These are phyloP conservation scores for Penicillium dipodomyicola DNA, from an alignment of 495 filamentous ascomycete species.

Conservation along the genomic window DNA sequence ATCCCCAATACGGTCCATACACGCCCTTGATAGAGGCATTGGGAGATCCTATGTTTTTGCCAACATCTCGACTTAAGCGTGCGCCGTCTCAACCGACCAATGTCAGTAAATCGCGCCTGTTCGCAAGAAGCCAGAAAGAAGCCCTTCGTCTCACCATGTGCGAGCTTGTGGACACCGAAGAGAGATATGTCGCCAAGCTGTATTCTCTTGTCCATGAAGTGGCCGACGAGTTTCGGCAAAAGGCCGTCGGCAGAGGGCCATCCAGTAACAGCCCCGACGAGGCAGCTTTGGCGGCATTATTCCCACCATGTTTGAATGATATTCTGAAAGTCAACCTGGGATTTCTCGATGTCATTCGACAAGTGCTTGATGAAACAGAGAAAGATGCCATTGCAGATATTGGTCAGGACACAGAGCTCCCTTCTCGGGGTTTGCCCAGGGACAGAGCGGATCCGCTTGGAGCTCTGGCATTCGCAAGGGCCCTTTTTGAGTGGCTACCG, in stretches of 20 bases:
- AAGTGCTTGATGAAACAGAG: conserved; percentile 79
- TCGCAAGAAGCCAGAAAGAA: conserved; percentile 78
- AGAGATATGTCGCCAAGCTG: conserved; percentile 84
- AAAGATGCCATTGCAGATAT: conserved; percentile 71
- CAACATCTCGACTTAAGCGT: conserved; percentile 80
- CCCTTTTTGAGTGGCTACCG: conserved; percentile 85
- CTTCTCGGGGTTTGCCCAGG: conserved; percentile 36
- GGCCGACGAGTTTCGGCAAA: conserved; percentile 67
- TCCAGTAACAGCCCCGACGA: conserved; percentile 71
- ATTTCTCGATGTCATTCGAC: conserved; percentile 72
- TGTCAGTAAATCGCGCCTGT: conserved; percentile 66
- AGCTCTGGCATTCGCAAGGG: conserved; percentile 67
- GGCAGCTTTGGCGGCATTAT: conserved; percentile 69
- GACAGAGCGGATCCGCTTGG: conserved; percentile 69
- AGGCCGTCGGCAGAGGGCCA: conserved; percentile 54
- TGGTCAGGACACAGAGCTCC: conserved; percentile 51
- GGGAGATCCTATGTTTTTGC: conserved; percentile 79
- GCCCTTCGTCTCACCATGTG: conserved; percentile 83
- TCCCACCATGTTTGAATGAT: conserved; percentile 71
- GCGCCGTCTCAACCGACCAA: conserved; percentile 84
- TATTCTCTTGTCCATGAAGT: conserved; percentile 76
- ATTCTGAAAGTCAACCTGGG: conserved; percentile 76
- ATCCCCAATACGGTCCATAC: conserved; percentile 71
- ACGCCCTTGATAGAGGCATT: conserved; percentile 70
- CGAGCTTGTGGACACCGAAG: conserved; percentile 90